Conservation (phyloP, 2,329 filamentous ascomycete species). For the Colletotrichum eremochloae region DNA sequence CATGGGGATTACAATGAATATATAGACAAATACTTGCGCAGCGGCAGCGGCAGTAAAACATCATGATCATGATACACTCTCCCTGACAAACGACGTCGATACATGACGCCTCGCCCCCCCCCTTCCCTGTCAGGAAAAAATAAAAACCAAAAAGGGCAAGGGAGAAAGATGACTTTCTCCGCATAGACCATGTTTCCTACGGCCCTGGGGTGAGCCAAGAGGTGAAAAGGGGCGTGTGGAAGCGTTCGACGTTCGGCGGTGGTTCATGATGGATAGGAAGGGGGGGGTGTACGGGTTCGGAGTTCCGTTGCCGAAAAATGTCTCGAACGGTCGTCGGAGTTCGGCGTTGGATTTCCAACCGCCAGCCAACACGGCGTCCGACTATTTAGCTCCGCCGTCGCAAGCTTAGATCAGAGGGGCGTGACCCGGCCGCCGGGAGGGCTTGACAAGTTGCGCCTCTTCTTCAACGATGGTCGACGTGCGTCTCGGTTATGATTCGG, state of each 20-base stretch:
- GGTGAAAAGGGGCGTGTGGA: background rate
- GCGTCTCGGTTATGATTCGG: constrained; percentile 15
- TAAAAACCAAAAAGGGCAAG: constrained; percentile 26
- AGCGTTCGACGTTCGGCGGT: constrained; percentile 31
- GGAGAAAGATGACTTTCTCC: constrained; percentile 19
- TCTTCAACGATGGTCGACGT: constrained; percentile 38
- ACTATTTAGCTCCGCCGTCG: constrained; percentile 25
- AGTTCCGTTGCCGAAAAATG: constrained; percentile 38
- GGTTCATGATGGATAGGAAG: constrained; percentile 1
- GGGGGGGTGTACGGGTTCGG: constrained; percentile 21
- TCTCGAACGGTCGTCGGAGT: constrained; percentile 33
- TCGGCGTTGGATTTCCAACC: constrained; percentile 29
- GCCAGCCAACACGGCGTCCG: constrained; percentile 21
- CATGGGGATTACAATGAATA: constrained; percentile 26
- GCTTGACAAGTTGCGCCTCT: constrained; percentile 29
- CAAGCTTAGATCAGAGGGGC: constrained; percentile 12
- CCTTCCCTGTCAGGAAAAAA: constrained; percentile 1
- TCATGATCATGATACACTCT: constrained; percentile 26
- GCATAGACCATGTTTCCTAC: constrained; percentile 11
- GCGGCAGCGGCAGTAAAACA: constrained; percentile 1
- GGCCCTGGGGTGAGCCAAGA: constrained; percentile 21
- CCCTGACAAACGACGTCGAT: constrained; percentile 30
- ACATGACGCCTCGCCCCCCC: constrained; percentile 11
- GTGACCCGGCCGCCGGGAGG: constrained; percentile 26
- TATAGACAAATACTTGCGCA: constrained; percentile 27